These are phyloP conservation scores for Eutypella sp. DNA, from an alignment of 2,329 filamentous ascomycete species.

Conservation along the genomic window DNA sequence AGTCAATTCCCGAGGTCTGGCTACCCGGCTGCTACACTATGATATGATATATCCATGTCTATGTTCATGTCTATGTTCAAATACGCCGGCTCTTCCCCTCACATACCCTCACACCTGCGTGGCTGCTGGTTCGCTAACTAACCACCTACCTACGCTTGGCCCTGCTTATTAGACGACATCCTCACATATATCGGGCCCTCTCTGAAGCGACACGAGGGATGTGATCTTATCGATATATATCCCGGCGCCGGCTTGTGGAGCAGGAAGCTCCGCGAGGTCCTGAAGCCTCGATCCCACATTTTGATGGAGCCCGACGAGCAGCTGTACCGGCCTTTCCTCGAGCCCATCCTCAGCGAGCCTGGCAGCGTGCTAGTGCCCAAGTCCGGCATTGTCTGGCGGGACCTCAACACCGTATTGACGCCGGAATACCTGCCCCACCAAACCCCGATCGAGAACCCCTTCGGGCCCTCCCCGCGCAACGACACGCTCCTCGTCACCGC, in stretches of 20 bases:
- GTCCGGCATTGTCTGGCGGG: conserved; percentile 55
- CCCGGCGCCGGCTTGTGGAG: conserved; percentile 80
- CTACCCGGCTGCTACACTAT: no score
- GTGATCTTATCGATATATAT: conserved; percentile 83
- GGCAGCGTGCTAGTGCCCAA: conserved; percentile 48
- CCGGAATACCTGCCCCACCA: conserved; percentile 53
- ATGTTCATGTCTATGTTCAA: no score
- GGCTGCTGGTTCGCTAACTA: no score
- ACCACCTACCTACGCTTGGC: no score
- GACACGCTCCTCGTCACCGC: conserved; percentile 68
- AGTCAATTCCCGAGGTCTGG: no score
- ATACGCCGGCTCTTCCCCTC: no score
- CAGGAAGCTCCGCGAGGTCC: conserved; percentile 63
- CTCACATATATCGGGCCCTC: conserved; percentile 64
- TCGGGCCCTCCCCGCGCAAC: conserved; percentile 51
- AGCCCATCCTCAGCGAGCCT: conserved; percentile 46
- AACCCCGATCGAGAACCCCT: conserved; percentile 30
- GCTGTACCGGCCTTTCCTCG: conserved; percentile 57
- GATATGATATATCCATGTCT: no score
- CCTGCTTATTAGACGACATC: conserved; percentile 68
- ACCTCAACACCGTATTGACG: conserved; percentile 50
- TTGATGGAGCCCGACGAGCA: conserved; percentile 68
- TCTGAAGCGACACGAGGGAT: conserved; percentile 65
- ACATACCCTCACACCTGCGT: no score
- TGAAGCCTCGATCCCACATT: conserved; percentile 77